Base-by-base conservation (phyloP, 179 eudicot genomes). In the Beta macrorhiza region DNA sequence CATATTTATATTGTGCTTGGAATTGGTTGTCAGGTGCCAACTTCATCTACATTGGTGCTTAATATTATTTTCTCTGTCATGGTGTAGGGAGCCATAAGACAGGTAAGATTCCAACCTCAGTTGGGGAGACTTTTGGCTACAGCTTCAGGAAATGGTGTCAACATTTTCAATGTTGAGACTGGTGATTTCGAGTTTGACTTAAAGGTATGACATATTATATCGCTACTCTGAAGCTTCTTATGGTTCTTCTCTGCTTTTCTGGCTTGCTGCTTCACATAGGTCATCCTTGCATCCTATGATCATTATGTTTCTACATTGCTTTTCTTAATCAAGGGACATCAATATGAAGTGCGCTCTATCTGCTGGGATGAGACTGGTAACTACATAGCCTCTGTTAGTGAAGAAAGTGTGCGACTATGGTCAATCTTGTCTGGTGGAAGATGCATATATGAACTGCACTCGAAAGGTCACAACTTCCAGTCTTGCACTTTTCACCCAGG, bases 51-150 rank as follows among this genome's bases (percentile, higher is more conserved):
- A 16, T 49, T 7, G 65, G 67, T 53, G 67, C 69, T 65, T 57
- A 69, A 45, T 64, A 20, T 25, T 62, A 16, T 29, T 29, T 29
- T 29, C 32, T 72, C 25, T 55, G 47, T 16, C 25, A 45, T 81
- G 52, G 57, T 77, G 69, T 81, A 91, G 90, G 92, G 91, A 79
- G 93, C 83, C 55, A 85, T 72, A 42, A 84, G 80, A 64, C 89
- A 88, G 81, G 89, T 91, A 17, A 88, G 92, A 84, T 89, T 91
- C 78, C 90, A 91, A 75, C 91, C 93, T 70, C 84, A 53, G 81
- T 2, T n/a, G 25, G 93, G 93, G 65, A 82, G 74, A 59, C 82
- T 89, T 53, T 63, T 91, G 82, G 93, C 93, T 20, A 81, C 90
- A 42, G 90, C 90, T 67, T 67, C 88, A 5, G 90, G 88, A 57